A percentile compares a stretch with the other conserved stretches of the same genome.
Evolutionary conservation across 768 basidiomycete species (phyloP).

Genomic region (Calvatia gigantea): DNA sequence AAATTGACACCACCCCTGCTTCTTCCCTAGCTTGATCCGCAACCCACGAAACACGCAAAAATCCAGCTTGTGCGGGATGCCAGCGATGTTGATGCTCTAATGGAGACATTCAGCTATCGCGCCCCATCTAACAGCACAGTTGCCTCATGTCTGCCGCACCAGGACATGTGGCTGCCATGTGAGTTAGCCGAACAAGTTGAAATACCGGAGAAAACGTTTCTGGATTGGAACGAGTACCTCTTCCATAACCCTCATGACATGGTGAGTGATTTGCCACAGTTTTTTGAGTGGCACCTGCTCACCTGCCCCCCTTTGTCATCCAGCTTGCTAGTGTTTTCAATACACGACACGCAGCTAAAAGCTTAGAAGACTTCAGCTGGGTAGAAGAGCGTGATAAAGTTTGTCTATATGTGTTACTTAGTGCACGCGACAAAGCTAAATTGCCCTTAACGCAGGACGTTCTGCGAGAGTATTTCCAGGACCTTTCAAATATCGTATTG

Average conservation of each 20-base stretch:
- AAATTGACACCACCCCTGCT: conserved; percentile 2
- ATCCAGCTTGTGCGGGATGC: background rate
- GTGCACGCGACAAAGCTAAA: background rate
- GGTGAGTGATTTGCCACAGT: conserved; percentile 13
- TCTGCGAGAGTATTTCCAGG: conserved; percentile 22
- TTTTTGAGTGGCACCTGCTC: background rate
- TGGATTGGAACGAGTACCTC: conserved; percentile 6
- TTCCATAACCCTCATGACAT: conserved; percentile 15
- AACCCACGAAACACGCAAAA: conserved; percentile 2
- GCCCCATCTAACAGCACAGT: conserved; percentile 3
- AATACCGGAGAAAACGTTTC: conserved; percentile 5
- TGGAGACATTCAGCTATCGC: background rate
- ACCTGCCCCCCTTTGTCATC: background rate
- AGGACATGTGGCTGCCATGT: conserved; percentile 12
- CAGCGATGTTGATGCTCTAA: conserved; percentile 6
- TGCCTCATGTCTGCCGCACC: conserved; percentile 15
- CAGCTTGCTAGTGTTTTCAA: conserved; percentile 17
- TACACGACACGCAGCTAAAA: background rate
- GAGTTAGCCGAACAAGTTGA: background rate
- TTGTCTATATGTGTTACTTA: conserved; percentile 6
- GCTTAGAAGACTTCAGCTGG: background rate
- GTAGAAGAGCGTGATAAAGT: conserved; percentile 9
- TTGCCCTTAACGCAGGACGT: conserved; percentile 21
- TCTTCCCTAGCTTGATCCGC: conserved; percentile 12
- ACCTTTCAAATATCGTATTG: conserved; percentile 36